Evolutionary conservation across 768 basidiomycete species (phyloP).

Genomic region (Mycena epipterygia): DNA sequence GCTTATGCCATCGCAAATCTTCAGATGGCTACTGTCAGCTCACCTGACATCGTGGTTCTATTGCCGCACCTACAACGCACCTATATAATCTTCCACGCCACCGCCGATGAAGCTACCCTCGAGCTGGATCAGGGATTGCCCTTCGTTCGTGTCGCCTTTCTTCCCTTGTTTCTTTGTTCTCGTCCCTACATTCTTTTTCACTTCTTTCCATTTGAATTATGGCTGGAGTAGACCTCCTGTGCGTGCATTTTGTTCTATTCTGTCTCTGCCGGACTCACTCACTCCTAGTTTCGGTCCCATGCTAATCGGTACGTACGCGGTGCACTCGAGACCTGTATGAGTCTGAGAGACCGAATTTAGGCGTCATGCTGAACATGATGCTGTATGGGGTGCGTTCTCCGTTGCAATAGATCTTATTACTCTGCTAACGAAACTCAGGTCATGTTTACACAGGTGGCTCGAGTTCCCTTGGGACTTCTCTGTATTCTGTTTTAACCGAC

Average conservation of each 20-base stretch:
- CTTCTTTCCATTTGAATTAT: slow-evolving; percentile 12
- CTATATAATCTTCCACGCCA: not conserved
- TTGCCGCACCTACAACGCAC: not conserved
- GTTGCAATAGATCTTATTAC: not conserved
- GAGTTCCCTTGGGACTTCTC: not conserved
- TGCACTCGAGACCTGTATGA: not conserved
- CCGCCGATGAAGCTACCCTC: not conserved
- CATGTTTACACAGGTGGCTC: slow-evolving; percentile 16
- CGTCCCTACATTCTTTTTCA: not conserved
- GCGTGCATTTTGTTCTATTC: not conserved
- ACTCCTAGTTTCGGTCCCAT: slow-evolving; percentile 21
- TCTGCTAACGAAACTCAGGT: not conserved
- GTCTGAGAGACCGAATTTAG: not conserved
- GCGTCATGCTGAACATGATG: slow-evolving; percentile 24
- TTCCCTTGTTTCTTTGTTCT: not conserved
- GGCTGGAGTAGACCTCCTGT: slow-evolving; percentile 35
- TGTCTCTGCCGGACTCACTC: not conserved
- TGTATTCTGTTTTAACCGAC: not conserved
- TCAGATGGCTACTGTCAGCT: not conserved
- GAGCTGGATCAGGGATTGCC: not conserved
- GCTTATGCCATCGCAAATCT: not conserved
- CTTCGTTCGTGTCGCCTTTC: not conserved
- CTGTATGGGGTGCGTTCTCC: slow-evolving; percentile 25
- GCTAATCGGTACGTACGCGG: slow-evolving; percentile 15
- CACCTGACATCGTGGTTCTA: not conserved